Conservation (phyloP, 306 rosid genomes). For the Dryas octopetala region DNA sequence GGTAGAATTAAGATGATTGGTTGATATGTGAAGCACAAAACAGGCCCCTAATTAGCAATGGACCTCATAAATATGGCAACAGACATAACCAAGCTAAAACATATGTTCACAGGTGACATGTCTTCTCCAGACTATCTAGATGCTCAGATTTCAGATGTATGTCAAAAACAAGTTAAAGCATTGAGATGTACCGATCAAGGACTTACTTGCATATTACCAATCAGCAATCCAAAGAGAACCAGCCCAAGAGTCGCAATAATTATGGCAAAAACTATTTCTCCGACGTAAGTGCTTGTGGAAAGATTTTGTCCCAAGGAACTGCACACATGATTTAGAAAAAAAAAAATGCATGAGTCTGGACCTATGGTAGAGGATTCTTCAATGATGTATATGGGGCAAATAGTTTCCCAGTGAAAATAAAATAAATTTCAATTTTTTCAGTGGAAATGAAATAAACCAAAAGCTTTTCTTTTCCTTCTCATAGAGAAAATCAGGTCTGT, state of each 20-base stretch:
- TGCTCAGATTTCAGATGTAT: background rate
- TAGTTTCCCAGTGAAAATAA: too few species aligned
- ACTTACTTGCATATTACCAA: slow-evolving; percentile 95
- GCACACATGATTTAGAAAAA: slow-evolving; percentile 34
- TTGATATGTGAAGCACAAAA: too few species aligned
- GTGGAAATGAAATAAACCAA: background rate
- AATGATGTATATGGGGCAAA: background rate
- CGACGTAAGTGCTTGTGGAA: slow-evolving; percentile 77
- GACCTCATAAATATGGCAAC: background rate
- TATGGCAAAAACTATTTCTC: slow-evolving; percentile 82
- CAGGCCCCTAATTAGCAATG: background rate
- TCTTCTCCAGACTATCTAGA: background rate
- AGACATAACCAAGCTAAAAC: background rate
- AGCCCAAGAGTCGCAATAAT: slow-evolving; percentile 75
- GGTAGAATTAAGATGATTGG: background rate
- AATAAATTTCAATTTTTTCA: background rate
- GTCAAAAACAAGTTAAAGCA: background rate
- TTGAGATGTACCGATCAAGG: background rate
- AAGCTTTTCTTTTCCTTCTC: background rate
- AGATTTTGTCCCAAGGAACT: slow-evolving; percentile 95
- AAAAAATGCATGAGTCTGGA: background rate
- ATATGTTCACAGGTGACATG: background rate
- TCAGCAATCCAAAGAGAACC: slow-evolving; percentile 85
- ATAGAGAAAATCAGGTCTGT: background rate
- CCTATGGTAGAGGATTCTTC: background rate